Percentiles rank a stretch among this genome's conserved stretches.
Conservation (phyloP, 2,329 filamentous ascomycete species). For the Akanthomyces dipterigenus region DNA sequence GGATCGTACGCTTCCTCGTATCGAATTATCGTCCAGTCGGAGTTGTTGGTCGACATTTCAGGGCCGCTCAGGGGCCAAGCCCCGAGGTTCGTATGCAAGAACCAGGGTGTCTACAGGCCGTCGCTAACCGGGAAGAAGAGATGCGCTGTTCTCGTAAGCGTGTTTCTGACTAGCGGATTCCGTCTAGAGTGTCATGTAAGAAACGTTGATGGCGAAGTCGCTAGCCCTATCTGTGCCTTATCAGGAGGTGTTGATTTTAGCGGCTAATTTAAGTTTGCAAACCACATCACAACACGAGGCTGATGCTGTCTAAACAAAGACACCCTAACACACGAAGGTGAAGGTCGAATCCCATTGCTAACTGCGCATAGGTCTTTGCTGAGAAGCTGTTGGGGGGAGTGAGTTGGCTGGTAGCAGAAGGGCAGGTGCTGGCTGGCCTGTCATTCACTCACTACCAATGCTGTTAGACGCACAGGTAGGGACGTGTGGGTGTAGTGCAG, state of each 20-base stretch:
- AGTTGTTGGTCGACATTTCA: neutral
- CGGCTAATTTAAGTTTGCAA: neutral
- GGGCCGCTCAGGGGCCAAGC: neutral
- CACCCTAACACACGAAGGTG: neutral
- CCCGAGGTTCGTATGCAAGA: neutral
- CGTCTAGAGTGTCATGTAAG: neutral
- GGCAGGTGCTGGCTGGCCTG: neutral
- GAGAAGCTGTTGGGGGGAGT: no score
- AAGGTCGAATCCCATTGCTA: neutral
- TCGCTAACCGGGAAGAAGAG: no score
- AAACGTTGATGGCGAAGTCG: neutral
- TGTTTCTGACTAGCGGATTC: neutral
- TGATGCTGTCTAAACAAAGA: neutral
- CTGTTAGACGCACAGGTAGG: neutral
- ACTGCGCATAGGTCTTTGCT: neutral
- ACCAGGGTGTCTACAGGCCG: neutral
- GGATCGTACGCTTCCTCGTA: neutral
- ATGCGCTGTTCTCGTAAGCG: neutral
- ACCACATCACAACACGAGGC: slow-evolving; percentile 1
- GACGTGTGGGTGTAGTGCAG: neutral
- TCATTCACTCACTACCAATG: neutral
- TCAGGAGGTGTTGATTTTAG: neutral
- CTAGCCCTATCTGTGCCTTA: neutral
- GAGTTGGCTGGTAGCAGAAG: neutral
- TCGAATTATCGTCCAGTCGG: neutral